Conservation (phyloP, 2,329 filamentous ascomycete genomes). For the Cladophialophora yegresii region DNA sequence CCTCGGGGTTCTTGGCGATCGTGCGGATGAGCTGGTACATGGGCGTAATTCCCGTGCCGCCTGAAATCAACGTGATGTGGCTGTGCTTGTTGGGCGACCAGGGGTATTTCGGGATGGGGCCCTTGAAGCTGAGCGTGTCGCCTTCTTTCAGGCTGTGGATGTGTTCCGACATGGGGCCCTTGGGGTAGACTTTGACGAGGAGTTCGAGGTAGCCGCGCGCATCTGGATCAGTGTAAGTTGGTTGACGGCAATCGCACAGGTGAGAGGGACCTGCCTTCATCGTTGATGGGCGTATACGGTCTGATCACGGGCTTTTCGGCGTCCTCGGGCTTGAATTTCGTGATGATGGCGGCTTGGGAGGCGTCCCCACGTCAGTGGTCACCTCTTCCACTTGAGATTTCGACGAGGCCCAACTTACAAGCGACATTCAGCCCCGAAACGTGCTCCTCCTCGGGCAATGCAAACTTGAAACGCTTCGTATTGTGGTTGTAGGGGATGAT, state of each 20-base stretch:
- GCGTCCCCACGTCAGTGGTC: background rate
- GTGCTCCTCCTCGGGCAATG: constrained; percentile 78
- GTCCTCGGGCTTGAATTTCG: constrained; percentile 83
- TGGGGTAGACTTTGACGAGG: constrained; percentile 86
- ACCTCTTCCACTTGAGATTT: constrained; percentile 13
- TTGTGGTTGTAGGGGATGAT: constrained; percentile 86
- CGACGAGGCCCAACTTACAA: constrained; percentile 53
- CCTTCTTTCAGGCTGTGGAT: constrained; percentile 80
- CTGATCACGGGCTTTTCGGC: constrained; percentile 83
- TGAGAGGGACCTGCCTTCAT: constrained; percentile 62
- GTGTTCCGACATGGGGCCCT: constrained; percentile 88
- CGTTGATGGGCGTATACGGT: constrained; percentile 89
- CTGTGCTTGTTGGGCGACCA: constrained; percentile 92
- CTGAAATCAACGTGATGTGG: constrained; percentile 71
- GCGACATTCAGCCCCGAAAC: constrained; percentile 80
- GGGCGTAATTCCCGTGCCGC: constrained; percentile 93
- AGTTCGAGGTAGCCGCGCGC: constrained; percentile 80
- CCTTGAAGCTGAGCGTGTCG: constrained; percentile 87
- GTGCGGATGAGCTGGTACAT: constrained; percentile 93
- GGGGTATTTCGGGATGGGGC: constrained; percentile 88
- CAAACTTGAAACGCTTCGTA: constrained; percentile 89
- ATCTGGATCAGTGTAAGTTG: constrained; percentile 51
- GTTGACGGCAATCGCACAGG: background rate
- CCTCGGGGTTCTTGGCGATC: constrained; percentile 94
- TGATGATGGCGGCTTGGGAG: constrained; percentile 69